These are phyloP conservation scores for Linnemannia hyalina DNA, from an alignment of 192 early-diverging fungal species.

Conservation along the genomic window DNA sequence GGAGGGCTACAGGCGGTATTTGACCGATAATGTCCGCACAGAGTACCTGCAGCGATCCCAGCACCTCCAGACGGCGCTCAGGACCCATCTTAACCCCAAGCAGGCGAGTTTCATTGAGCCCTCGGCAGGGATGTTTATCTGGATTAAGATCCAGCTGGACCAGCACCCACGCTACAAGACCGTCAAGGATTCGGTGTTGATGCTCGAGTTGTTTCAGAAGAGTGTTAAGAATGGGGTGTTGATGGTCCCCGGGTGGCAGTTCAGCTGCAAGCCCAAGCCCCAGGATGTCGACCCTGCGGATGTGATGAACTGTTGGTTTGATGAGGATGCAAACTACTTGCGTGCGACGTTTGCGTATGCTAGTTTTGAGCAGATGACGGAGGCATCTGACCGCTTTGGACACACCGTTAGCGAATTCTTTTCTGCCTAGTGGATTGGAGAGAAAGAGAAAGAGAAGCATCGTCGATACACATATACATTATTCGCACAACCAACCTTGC, in stretches of 20 bases:
- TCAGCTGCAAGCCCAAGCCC: constrained; percentile 62
- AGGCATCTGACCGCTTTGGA: constrained; percentile 63
- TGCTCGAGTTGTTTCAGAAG: constrained; percentile 65
- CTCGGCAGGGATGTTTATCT: constrained; percentile 89
- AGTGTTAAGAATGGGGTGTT: constrained; percentile 70
- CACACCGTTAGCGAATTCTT: constrained; percentile 28
- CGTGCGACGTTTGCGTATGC: constrained; percentile 75
- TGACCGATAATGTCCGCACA: constrained; percentile 68
- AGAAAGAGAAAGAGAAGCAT: too few species aligned
- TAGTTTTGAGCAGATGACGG: constrained; percentile 65
- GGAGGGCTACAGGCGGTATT: constrained; percentile 77
- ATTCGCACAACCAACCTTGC: not conserved
- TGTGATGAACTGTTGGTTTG: constrained; percentile 39
- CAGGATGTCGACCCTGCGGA: constrained; percentile 26
- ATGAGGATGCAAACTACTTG: constrained; percentile 66
- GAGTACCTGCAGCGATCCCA: constrained; percentile 81
- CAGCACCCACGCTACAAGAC: constrained; percentile 40
- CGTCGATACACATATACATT: not conserved
- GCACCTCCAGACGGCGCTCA: constrained; percentile 67
- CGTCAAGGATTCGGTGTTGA: constrained; percentile 58
- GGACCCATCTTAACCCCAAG: constrained; percentile 65
- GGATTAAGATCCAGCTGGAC: constrained; percentile 71
- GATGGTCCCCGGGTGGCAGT: constrained; percentile 72
- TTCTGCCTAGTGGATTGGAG: not conserved
- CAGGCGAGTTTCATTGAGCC: constrained; percentile 66